phyloP scores from a whole-genome alignment of 139 green algal species.

The Chlorella sp. region DNA sequence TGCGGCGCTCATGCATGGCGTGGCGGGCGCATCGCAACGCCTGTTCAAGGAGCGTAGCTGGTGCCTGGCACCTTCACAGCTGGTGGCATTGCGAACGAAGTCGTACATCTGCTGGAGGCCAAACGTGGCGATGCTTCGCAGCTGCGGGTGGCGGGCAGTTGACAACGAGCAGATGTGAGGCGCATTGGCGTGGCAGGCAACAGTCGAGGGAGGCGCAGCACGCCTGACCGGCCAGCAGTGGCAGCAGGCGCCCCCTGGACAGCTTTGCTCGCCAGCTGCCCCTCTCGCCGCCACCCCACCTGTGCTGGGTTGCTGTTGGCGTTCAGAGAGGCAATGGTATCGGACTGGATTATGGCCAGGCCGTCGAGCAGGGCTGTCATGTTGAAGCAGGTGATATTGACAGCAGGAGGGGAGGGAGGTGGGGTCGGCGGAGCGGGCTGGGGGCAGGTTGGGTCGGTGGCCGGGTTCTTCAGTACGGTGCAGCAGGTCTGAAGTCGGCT shows the following conservation, averaged over 20 bases:
- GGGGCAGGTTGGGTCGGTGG: constrained; percentile 14
- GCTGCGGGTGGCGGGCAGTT: too few relatives aligned
- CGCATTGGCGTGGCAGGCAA: too few relatives aligned
- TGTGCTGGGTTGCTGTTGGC: neutral
- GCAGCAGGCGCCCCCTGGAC: too few relatives aligned
- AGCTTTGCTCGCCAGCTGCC: too few relatives aligned
- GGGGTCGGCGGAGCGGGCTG: neutral
- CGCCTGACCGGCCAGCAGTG: too few relatives aligned
- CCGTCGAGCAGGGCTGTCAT: neutral
- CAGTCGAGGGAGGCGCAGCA: too few relatives aligned
- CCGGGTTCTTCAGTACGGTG: neutral
- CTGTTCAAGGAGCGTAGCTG: neutral
- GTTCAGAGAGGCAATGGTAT: neutral
- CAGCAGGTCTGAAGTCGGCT: neutral
- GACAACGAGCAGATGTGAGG: too few relatives aligned
- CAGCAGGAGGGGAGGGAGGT: neutral
- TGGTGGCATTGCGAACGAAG: neutral
- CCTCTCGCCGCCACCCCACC: neutral
- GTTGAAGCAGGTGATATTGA: constrained; percentile 5
- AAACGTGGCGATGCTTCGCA: neutral
- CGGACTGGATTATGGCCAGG: neutral
- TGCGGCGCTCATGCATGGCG: too few relatives aligned
- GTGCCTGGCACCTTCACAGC: neutral
- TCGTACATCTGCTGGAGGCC: constrained; percentile 13
- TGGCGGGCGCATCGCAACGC: too few relatives aligned